These are phyloP conservation scores for Chara braunii DNA, from an alignment of 139 green algal genomes.

Conservation along the genomic window DNA sequence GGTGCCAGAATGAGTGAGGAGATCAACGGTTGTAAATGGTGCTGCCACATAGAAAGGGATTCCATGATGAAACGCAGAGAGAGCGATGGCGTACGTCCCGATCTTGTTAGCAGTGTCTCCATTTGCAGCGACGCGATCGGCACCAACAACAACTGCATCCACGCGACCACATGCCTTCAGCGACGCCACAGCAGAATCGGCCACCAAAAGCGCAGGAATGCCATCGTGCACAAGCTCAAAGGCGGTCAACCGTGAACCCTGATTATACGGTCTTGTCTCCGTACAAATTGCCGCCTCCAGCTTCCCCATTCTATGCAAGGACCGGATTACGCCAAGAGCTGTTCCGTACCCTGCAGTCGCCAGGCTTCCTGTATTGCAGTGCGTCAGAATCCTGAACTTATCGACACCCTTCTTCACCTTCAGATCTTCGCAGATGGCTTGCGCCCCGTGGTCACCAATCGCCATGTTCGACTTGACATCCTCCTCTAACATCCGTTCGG, in stretches of 20 bases:
- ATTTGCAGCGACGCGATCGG: slow-evolving; percentile 69
- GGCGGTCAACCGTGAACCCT: slow-evolving; percentile 82
- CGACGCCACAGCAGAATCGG: slow-evolving; percentile 74
- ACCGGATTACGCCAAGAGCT: slow-evolving; percentile 80
- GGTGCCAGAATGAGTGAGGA: slow-evolving; percentile 46
- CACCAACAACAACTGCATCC: slow-evolving; percentile 89
- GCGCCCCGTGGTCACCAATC: slow-evolving; percentile 67
- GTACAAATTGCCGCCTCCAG: slow-evolving; percentile 77
- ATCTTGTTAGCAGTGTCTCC: slow-evolving; percentile 73
- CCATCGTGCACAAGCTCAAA: slow-evolving; percentile 88
- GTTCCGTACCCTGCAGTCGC: slow-evolving; percentile 85
- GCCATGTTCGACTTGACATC: slow-evolving; percentile 75
- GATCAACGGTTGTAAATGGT: slow-evolving; percentile 81
- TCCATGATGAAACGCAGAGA: slow-evolving; percentile 54
- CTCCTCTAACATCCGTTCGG: slow-evolving; percentile 69
- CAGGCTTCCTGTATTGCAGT: slow-evolving; percentile 95
- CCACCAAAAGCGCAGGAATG: slow-evolving; percentile 81
- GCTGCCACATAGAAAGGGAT: slow-evolving; percentile 93
- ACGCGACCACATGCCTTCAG: slow-evolving; percentile 69
- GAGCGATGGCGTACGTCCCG: slow-evolving; percentile 62
- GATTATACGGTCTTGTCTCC: slow-evolving; percentile 94
- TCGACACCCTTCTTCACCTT: neutral
- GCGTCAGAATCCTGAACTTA: slow-evolving; percentile 73
- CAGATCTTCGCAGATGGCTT: slow-evolving; percentile 53
- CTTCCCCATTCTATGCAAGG: slow-evolving; percentile 60